These are phyloP conservation scores for Cercospora zeina DNA, from an alignment of 2,329 filamentous ascomycete species.

Conservation along the genomic window DNA sequence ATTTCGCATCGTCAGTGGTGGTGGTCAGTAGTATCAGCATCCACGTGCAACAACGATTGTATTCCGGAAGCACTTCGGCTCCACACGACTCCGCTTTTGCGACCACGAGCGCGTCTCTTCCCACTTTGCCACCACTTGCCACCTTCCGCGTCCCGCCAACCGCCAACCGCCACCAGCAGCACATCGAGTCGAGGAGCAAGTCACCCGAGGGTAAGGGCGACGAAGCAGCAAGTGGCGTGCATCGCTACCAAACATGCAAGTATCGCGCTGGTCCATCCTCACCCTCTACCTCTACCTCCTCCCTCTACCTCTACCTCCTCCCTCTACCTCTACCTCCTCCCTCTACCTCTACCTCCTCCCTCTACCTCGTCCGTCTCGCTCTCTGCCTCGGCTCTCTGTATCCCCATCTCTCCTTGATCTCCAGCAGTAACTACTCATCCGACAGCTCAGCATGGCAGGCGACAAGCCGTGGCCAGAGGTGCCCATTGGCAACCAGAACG, in stretches of 20 bases:
- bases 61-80: constrained; percentile 6
- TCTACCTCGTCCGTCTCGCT: background rate
- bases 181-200: background rate
- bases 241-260: background rate
- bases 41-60: no score
- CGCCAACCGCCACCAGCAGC: no score
- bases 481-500: constrained; percentile 51
- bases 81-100: constrained; percentile 6
- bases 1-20: background rate
- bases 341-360: background rate
- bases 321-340: background rate
- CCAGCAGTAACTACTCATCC: background rate
- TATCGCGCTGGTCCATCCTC: background rate
- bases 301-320: background rate
- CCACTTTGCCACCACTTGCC: no score
- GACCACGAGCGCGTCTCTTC: no score
- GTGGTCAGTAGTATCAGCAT: no score
- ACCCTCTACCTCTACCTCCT: background rate
- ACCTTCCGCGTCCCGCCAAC: no score
- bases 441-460: constrained; percentile 37
- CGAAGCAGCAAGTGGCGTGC: background rate
- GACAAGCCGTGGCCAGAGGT: constrained; percentile 50
- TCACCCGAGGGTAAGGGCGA: constrained; percentile 3
- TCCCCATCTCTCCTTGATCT: background rate
- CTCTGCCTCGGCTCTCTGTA: background rate